Evolutionary conservation across 768 basidiomycete genomes (phyloP).

Genomic region (Phylloporus sp.): DNA sequence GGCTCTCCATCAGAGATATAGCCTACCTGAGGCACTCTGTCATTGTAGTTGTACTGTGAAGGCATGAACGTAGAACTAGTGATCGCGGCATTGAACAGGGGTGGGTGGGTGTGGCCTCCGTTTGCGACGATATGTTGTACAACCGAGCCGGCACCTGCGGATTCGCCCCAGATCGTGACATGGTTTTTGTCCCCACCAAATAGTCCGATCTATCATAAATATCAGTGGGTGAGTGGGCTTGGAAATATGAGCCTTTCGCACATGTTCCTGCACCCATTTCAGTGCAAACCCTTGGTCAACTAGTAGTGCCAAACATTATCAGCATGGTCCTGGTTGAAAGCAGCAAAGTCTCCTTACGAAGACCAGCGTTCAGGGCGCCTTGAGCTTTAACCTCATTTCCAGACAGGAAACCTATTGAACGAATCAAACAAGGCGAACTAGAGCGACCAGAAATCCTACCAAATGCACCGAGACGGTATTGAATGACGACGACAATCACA

Average conservation of each 20-base stretch:
- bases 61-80: constrained; percentile 32
- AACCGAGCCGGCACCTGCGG: constrained; percentile 33
- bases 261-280: constrained; percentile 34
- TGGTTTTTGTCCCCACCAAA: constrained; percentile 33
- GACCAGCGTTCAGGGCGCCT: constrained; percentile 34
- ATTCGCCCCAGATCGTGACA: constrained; percentile 39
- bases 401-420: constrained; percentile 30
- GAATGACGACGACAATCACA: constrained; percentile 28
- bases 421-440: neutral
- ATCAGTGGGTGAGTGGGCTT: neutral
- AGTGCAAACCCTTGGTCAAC: constrained; percentile 37
- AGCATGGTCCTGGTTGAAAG: neutral
- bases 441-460: constrained; percentile 12
- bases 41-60: constrained; percentile 34
- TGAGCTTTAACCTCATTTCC: constrained; percentile 26
- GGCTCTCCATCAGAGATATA: neutral
- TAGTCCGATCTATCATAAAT: constrained; percentile 21
- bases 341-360: constrained; percentile 21
- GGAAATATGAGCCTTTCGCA: constrained; percentile 4
- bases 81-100: constrained; percentile 32
- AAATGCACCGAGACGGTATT: constrained; percentile 36
- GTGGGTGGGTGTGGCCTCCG: constrained; percentile 30
- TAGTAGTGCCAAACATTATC: constrained; percentile 2
- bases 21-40: constrained; percentile 26
- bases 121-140: constrained; percentile 34